Conservation (phyloP, 2,329 filamentous ascomycete genomes). For the Nannizzia gypsea region DNA sequence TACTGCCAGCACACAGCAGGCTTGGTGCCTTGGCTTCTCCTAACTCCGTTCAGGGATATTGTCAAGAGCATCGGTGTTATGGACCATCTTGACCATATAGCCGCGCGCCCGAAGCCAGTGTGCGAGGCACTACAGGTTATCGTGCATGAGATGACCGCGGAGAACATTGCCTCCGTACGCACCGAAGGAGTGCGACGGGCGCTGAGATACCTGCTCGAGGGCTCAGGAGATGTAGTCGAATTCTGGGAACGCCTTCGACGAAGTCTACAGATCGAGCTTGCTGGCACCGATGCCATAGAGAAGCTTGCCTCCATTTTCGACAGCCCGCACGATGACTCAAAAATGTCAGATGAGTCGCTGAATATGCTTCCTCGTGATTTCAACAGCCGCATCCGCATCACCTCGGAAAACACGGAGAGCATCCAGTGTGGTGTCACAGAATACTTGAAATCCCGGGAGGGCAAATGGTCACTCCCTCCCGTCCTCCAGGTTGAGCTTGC, state of each 20-base stretch:
- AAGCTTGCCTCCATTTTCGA: slow-evolving; percentile 40
- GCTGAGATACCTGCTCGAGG: slow-evolving; percentile 32
- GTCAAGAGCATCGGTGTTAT: slow-evolving; percentile 40
- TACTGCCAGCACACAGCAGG: slow-evolving; percentile 42
- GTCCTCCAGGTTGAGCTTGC: slow-evolving; percentile 46
- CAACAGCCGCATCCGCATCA: slow-evolving; percentile 30
- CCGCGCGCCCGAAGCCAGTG: slow-evolving; percentile 39
- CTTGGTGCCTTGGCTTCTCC: slow-evolving; percentile 47
- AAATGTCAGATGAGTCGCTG: slow-evolving; percentile 23
- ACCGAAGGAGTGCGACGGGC: slow-evolving; percentile 32
- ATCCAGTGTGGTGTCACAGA: slow-evolving; percentile 26
- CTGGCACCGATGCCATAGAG: slow-evolving; percentile 31
- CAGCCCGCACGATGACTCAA: slow-evolving; percentile 21
- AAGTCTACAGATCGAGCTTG: slow-evolving; percentile 42
- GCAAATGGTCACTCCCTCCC: slow-evolving; percentile 36
- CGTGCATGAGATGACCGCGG: slow-evolving; percentile 36
- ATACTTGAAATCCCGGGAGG: slow-evolving; percentile 25
- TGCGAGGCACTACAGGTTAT: slow-evolving; percentile 42
- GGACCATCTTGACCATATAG: slow-evolving; percentile 36
- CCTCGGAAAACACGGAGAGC: slow-evolving; percentile 28
- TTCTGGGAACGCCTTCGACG: slow-evolving; percentile 44
- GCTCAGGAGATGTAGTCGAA: slow-evolving; percentile 42
- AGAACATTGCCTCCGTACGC: slow-evolving; percentile 28
- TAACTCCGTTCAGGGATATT: slow-evolving; percentile 47
- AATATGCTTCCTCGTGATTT: slow-evolving; percentile 27